Base-by-base conservation (phyloP, 2,329 filamentous ascomycete species). In the Mycocentrospora acerina region DNA sequence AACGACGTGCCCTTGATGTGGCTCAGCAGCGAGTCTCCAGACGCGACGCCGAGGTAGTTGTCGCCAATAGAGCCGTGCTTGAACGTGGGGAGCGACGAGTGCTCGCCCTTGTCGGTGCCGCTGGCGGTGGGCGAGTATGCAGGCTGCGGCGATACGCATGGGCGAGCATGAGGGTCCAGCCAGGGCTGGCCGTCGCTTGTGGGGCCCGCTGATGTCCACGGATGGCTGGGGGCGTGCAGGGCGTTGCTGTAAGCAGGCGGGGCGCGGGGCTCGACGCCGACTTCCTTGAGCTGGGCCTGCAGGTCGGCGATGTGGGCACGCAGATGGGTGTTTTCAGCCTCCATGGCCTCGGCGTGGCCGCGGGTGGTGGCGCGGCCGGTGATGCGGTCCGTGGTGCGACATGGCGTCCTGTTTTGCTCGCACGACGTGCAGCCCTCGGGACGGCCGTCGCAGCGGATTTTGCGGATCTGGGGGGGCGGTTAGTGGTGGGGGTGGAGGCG, bases 371-470 rank as follows among this genome's bases (percentile, higher is more conserved):
- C 88, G 47, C 86, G 83, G 42, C 88, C 87, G 3, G 87, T 90
- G 59, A 93, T 88, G 55, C 89, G 83, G 66, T 95, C 89, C 41
- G 89, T 95, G 37, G 90, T 90, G 69, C 81, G 84, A 70, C 89
- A 95, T 59, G 87, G 80, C 55, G 86, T 81, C 48, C 81, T 82
- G 62, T 87, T 86, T 66, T 85, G 82, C 54, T 81, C 72, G 71
- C 89, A 95, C 56, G 88, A 85, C 46, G 86, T 88, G 70, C 89
- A 95, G 47, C 88, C 89, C 51, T 87, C 84, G 22, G 85, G 81
- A 27, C 86, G 75, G 37, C 83, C 85, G 71, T 94, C 89, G 74
- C 89, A 94, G 61, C 87, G 82, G 57, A 94, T 94, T 70, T 95
- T 95, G 53, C 89, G 82, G 41, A 89, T 76, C 85, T 88, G 58